These are phyloP conservation scores for Candida stauntonica DNA, from an alignment of 805 yeast genomes.

Conservation along the genomic window DNA sequence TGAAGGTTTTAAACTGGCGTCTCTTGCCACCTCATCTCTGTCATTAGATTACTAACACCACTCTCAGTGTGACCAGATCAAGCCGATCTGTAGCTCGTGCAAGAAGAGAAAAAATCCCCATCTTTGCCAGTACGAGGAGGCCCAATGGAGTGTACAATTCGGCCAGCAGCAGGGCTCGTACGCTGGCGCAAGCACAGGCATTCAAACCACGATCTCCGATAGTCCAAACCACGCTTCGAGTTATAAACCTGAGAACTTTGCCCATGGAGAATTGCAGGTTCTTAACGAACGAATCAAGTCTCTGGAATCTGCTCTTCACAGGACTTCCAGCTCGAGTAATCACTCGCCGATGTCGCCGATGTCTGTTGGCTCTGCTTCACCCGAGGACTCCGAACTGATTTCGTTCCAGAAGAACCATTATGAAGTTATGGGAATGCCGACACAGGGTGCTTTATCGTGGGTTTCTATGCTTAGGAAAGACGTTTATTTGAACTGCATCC, in stretches of 20 bases:
- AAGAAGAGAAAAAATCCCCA: constrained; percentile 13
- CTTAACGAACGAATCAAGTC: constrained; percentile 17
- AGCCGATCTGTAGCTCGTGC: constrained; percentile 24
- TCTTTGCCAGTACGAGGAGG: constrained; percentile 22
- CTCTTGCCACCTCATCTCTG: background rate
- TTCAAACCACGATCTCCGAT: no score
- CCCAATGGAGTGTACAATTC: constrained; percentile 18
- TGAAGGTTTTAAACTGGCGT: background rate
- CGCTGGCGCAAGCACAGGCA: background rate
- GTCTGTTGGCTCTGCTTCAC: background rate
- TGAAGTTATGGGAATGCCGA: constrained; percentile 10
- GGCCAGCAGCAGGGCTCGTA: background rate
- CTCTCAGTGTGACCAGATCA: constrained; percentile 22
- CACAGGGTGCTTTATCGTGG: constrained; percentile 26
- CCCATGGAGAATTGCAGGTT: constrained; percentile 2
- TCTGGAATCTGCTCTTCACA: constrained; percentile 13
- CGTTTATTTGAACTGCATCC: constrained; percentile 19
- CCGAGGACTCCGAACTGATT: constrained; percentile 2
- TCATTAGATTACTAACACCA: constrained; percentile 7
- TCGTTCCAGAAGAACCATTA: constrained; percentile 10
- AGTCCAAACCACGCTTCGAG: background rate
- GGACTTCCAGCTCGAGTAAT: background rate
- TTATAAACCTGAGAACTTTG: background rate
- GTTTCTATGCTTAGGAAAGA: constrained; percentile 24
- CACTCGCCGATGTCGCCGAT: background rate